phyloP scores from a whole-genome alignment of 345 rosid species.

The Eucalyptus erythrocorys region DNA sequence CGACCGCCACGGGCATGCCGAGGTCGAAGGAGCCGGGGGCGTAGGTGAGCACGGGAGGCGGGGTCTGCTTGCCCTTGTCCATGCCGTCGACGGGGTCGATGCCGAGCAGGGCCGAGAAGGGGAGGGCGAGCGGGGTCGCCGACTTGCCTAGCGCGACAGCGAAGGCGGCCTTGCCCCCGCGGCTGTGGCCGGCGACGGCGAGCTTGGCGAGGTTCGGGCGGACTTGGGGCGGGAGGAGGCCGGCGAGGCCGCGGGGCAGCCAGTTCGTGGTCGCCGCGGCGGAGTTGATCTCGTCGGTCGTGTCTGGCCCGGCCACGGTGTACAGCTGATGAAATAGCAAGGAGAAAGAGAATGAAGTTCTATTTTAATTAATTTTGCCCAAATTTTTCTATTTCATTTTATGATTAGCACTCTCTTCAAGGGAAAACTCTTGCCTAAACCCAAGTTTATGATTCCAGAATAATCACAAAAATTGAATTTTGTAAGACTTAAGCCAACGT shows the following conservation, averaged over 20 bases:
- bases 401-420: not conserved
- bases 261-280: constrained; percentile 47
- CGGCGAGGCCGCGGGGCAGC: constrained; percentile 31
- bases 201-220: constrained; percentile 47
- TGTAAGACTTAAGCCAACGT: accelerated
- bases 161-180: constrained; percentile 84
- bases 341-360: not conserved
- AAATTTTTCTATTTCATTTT: not conserved
- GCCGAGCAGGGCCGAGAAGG: constrained; percentile 57
- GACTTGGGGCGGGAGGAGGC: constrained; percentile 40
- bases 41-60: constrained; percentile 62
- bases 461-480: not conserved
- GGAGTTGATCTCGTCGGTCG: constrained; percentile 49
- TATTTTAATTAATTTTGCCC: not conserved
- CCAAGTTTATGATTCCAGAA: not conserved
- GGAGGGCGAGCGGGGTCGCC: constrained; percentile 19
- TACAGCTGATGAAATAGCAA: constrained; percentile 8
- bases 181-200: constrained; percentile 74
- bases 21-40: constrained; percentile 57
- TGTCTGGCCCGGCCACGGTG: constrained; percentile 56
- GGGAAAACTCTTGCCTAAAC: not conserved
- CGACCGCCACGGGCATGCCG: constrained; percentile 33
- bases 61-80: constrained; percentile 58
- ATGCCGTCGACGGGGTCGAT: constrained; percentile 84
- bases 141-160: constrained; percentile 42